Conservation (phyloP, 306 rosid genomes). For the Castanea mollissima region DNA sequence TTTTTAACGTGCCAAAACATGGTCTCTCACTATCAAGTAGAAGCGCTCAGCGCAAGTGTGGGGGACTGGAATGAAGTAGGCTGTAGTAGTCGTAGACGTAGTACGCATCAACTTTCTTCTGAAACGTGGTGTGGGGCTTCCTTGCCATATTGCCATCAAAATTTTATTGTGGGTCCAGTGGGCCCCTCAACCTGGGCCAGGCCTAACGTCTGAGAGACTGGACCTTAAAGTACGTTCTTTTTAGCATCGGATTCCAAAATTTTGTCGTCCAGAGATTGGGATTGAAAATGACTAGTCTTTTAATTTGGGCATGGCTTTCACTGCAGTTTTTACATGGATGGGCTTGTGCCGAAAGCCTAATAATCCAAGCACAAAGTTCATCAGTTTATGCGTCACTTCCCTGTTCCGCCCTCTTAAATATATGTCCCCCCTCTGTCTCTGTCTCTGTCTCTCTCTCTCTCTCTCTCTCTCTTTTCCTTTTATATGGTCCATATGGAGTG, state of each 20-base stretch:
- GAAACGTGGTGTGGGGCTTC: slow-evolving; percentile 30
- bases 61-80: too few species aligned
- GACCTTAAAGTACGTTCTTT: slow-evolving; percentile 17
- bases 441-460: too few species aligned
- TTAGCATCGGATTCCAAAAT: slow-evolving; percentile 51
- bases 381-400: background rate
- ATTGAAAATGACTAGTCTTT: slow-evolving; percentile 28
- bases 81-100: background rate
- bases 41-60: background rate
- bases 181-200: slow-evolving; percentile 14
- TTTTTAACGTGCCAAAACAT: slow-evolving; percentile 19
- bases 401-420: background rate
- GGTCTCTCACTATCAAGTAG: slow-evolving; percentile 30
- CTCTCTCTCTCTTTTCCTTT: too few species aligned
- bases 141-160: background rate
- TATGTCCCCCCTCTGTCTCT: too few species aligned
- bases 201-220: background rate
- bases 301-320: slow-evolving; percentile 16
- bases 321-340: background rate
- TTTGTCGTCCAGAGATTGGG: slow-evolving; percentile 20
- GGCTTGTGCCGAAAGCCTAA: background rate
- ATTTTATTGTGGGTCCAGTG: background rate
- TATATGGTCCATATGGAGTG: background rate
- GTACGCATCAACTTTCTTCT: background rate
- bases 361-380: background rate